Evolutionary conservation across 306 rosid genomes (phyloP), one percentile per base, ranked within the genome.

Genomic region (Dicorynia guianensis): DNA sequence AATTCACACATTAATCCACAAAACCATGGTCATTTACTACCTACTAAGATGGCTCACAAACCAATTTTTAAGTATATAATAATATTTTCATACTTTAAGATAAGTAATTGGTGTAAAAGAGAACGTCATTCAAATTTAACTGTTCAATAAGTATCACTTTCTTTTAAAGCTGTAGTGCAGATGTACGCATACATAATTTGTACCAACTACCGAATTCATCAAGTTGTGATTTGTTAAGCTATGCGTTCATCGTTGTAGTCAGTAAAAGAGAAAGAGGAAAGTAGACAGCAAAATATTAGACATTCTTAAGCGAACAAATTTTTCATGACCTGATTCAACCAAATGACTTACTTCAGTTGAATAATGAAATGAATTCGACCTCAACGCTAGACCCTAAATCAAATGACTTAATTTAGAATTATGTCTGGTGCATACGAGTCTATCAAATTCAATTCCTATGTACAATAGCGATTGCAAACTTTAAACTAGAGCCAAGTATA

Each of bases 401-500:
- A n/a, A n/a, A n/a, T n/a, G n/a, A 14, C 47, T 34, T 35, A 9
- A 0, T 66, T 44, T 35, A 33, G 69, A 58, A 7, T 2, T 69
- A 50, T 25, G 40, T 18, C 8, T 3, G 38, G 20, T 20, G 7
- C 20, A 12, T 44, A 38, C 0, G 3, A 30, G 7, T 6, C 14
- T 55, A 12, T 5, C 19, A 33, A 3, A 42, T 34, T 53, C 42
- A 58, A 33, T 30, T 34, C 42, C 11, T 36, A 7, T 8, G 68
- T 11, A 19, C 77, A 60, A 59, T 60, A 72, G 34, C 60, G 46
- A 60, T 34, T 59, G 60, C 47, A 15, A 18, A 44, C 43, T 48
- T 15, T 60, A 19, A 61, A 62, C 69, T 35, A 61, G 52, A 12
- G 10, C 38, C 69, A 73, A 73, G 35, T 10, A 73, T 60, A 47